Evolutionary conservation across 805 yeast genomes (phyloP).

Genomic region (Trichomonascus vanleenenianus): DNA sequence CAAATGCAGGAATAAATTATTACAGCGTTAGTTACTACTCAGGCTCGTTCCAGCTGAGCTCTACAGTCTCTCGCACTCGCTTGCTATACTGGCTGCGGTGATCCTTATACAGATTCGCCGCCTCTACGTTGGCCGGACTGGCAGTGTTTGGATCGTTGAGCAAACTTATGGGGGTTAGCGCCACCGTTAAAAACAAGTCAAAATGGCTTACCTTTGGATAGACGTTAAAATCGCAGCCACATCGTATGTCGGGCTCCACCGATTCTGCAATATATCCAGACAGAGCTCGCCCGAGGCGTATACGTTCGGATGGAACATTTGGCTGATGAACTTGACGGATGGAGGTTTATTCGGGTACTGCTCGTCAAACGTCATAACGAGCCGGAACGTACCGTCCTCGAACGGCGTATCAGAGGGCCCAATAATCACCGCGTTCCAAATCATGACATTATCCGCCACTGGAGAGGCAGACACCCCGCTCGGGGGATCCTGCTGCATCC

Average conservation of each 20-base stretch:
- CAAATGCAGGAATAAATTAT: too few species aligned
- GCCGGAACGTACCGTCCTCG: slow-evolving; percentile 93
- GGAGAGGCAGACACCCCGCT: slow-evolving; percentile 98
- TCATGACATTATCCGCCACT: slow-evolving; percentile 92
- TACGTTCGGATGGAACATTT: slow-evolving; percentile 97
- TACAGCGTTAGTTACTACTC: neutral
- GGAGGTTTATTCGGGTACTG: slow-evolving; percentile 98
- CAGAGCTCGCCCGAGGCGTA: slow-evolving; percentile 94
- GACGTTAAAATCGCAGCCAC: slow-evolving; percentile 93
- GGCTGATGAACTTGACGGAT: slow-evolving; percentile 77
- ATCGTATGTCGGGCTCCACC: slow-evolving; percentile 98
- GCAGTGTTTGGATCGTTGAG: slow-evolving; percentile 94
- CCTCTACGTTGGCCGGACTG: slow-evolving; percentile 97
- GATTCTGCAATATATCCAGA: slow-evolving; percentile 87
- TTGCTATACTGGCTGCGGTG: slow-evolving; percentile 88
- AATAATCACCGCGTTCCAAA: slow-evolving; percentile 94
- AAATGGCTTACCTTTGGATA: slow-evolving; percentile 41
- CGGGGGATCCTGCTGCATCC: slow-evolving; percentile 97
- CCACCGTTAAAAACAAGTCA: too few species aligned
- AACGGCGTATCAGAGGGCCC: slow-evolving; percentile 98
- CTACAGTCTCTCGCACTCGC: slow-evolving; percentile 91
- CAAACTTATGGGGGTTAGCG: slow-evolving; percentile 29
- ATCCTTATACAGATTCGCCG: slow-evolving; percentile 90
- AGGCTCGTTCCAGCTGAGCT: slow-evolving; percentile 78
- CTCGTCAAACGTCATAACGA: slow-evolving; percentile 84